A percentile compares a stretch with the other conserved stretches of the same genome.
Evolutionary conservation across 495 filamentous ascomycete genomes (phyloP).

Genomic region (Podospora bellae-mahoneyi): DNA sequence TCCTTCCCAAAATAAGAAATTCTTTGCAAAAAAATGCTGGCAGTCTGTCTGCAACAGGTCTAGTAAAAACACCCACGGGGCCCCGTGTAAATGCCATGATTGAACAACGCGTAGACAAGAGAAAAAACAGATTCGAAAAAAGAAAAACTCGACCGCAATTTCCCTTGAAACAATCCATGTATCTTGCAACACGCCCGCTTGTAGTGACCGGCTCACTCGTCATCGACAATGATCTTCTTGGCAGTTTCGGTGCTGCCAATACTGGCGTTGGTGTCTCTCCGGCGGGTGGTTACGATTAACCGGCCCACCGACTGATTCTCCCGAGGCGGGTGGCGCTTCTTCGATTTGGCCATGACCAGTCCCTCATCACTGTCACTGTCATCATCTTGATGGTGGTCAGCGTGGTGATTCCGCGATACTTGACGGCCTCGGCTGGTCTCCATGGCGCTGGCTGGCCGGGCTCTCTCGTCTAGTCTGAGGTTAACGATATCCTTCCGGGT

Average conservation of each 20-base stretch:
- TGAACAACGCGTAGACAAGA: constrained; percentile 4
- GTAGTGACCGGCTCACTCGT: constrained; percentile 20
- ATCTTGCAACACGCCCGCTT: constrained; percentile 5
- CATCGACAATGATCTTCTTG: constrained; percentile 48
- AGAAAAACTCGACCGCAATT: not conserved
- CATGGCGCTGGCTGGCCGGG: constrained; percentile 6
- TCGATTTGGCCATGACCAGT: constrained; percentile 44
- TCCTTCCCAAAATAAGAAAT: not conserved
- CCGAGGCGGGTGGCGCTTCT: constrained; percentile 33
- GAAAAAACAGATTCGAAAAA: constrained; percentile 8
- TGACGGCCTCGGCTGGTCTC: not conserved
- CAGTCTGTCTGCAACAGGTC: constrained; percentile 11
- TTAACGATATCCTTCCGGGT: constrained; percentile 19
- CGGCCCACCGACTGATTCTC: constrained; percentile 32
- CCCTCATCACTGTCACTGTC: constrained; percentile 57
- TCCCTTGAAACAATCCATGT: not conserved
- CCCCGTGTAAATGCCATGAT: not conserved
- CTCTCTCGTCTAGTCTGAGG: constrained; percentile 25
- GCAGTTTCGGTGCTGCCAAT: constrained; percentile 55
- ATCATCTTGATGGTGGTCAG: constrained; percentile 47
- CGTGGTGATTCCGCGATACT: not conserved
- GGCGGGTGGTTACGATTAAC: constrained; percentile 33
- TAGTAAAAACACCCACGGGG: not conserved
- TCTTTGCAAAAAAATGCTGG: constrained; percentile 9
- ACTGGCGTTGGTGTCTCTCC: constrained; percentile 51